These are phyloP conservation scores for Cercospora nicotianae DNA, from an alignment of 2,329 filamentous ascomycete species.

Conservation along the genomic window DNA sequence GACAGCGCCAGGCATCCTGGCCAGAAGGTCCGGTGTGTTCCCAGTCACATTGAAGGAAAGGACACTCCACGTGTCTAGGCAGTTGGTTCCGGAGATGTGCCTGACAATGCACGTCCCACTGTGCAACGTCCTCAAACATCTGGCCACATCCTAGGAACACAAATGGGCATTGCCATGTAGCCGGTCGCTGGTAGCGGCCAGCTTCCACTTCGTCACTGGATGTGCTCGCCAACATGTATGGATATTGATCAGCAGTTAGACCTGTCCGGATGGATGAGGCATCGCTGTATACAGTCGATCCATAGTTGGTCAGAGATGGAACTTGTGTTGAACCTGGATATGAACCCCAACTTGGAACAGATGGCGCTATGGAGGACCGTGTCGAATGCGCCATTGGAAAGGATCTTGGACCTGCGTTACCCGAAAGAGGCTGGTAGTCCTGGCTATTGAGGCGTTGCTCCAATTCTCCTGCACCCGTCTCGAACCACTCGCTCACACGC, in stretches of 20 bases:
- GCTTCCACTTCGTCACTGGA: not conserved
- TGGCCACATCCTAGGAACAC: constrained; percentile 24
- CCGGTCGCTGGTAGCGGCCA: not conserved
- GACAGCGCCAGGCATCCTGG: constrained; percentile 22
- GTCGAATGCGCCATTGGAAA: not conserved
- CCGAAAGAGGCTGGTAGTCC: not conserved
- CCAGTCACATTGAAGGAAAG: constrained; percentile 22
- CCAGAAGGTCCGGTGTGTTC: constrained; percentile 7
- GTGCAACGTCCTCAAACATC: constrained; percentile 3
- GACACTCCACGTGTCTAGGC: constrained; percentile 22
- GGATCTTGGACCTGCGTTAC: not conserved
- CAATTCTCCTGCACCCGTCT: not conserved
- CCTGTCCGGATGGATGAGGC: constrained; percentile 2
- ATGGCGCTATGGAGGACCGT: constrained; percentile 11
- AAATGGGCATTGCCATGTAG: constrained; percentile 24
- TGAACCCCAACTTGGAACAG: not conserved
- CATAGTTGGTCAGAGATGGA: constrained; percentile 17
- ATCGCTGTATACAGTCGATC: not conserved
- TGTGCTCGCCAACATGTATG: not conserved
- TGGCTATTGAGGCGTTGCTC: constrained; percentile 1
- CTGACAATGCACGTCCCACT: constrained; percentile 26
- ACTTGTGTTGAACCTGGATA: not conserved
- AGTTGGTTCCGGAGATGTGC: constrained; percentile 22
- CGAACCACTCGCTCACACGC: constrained; percentile 7
- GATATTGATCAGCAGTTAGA: not conserved